phyloP scores from a whole-genome alignment of 306 rosid species.

The Dryas alaskensis region DNA sequence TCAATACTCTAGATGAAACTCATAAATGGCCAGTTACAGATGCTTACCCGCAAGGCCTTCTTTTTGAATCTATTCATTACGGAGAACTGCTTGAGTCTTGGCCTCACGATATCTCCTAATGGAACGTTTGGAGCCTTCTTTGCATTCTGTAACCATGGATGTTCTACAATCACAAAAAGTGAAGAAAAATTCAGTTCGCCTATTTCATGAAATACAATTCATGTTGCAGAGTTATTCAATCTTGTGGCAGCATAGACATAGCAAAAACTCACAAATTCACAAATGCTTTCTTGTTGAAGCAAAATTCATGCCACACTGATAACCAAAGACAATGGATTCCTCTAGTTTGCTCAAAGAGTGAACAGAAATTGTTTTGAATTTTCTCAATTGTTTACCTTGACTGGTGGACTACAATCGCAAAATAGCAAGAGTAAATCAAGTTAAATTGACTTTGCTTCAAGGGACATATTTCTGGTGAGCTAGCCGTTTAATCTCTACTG shows the following conservation, averaged over 20 bases:
- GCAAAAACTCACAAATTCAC: not conserved
- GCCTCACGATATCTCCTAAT: conserved; percentile 88
- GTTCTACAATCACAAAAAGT: conserved; percentile 54
- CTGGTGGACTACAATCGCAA: not conserved
- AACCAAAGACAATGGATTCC: not conserved
- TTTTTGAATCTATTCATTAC: conserved; percentile 97
- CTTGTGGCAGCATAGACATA: not conserved
- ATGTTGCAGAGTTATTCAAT: conserved; percentile 19
- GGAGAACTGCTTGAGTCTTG: conserved; percentile 95
- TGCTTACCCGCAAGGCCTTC: conserved; percentile 90
- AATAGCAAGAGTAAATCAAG: not conserved
- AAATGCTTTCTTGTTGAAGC: not conserved
- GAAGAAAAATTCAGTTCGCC: not conserved
- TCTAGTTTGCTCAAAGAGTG: not conserved
- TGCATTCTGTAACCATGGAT: conserved; percentile 95
- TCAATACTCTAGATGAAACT: conserved; percentile 24
- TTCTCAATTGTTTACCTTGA: not conserved
- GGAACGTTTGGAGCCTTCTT: conserved; percentile 97
- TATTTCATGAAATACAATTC: not conserved
- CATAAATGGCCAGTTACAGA: conserved; percentile 27
- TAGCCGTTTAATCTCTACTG: not conserved
- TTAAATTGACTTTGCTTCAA: not conserved
- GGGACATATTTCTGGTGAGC: not conserved
- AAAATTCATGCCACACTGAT: not conserved
- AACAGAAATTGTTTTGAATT: not conserved